A percentile compares a stretch with the other conserved stretches of the same genome.
Conservation (phyloP, 768 basidiomycete species). For the Panaeolus papilionaceus region DNA sequence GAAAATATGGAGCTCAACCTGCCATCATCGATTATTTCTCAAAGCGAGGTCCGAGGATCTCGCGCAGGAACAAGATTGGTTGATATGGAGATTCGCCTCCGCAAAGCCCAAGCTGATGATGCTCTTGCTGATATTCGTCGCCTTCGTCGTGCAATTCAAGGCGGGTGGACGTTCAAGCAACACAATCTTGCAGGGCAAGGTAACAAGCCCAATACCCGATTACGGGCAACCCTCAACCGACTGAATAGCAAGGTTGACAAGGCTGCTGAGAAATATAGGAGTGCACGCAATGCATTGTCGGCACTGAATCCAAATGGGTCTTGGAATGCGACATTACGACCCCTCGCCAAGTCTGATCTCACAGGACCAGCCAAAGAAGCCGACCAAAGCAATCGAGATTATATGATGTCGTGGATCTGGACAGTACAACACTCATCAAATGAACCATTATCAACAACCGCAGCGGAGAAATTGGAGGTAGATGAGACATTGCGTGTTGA, state of each 20-base stretch:
- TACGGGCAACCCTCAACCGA: slow-evolving; percentile 23
- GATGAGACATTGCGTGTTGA: slow-evolving; percentile 20
- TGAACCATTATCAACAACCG: neutral
- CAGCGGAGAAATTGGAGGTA: neutral
- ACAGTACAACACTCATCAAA: neutral
- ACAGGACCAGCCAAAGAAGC: slow-evolving; percentile 20
- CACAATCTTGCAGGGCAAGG: slow-evolving; percentile 28
- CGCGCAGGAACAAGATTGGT: slow-evolving; percentile 3
- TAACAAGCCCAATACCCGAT: slow-evolving; percentile 29
- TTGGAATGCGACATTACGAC: slow-evolving; percentile 22
- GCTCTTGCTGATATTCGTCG: slow-evolving; percentile 28
- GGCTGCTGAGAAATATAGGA: slow-evolving; percentile 21
- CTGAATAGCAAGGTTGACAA: slow-evolving; percentile 19
- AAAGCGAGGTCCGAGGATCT: neutral
- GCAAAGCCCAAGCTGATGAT: slow-evolving; percentile 29
- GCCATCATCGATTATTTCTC: slow-evolving; percentile 18
- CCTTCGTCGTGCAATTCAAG: slow-evolving; percentile 21
- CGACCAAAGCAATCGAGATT: slow-evolving; percentile 12
- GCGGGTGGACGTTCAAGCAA: slow-evolving; percentile 31
- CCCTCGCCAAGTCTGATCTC: slow-evolving; percentile 25
- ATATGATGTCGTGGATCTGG: slow-evolving; percentile 35
- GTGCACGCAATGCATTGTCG: slow-evolving; percentile 17
- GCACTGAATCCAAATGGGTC: slow-evolving; percentile 25
- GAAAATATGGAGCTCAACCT: slow-evolving; percentile 11
- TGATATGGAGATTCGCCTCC: slow-evolving; percentile 23